Base-by-base conservation (phyloP, 23 red algal genomes). In the Chondrus crispus region DNA sequence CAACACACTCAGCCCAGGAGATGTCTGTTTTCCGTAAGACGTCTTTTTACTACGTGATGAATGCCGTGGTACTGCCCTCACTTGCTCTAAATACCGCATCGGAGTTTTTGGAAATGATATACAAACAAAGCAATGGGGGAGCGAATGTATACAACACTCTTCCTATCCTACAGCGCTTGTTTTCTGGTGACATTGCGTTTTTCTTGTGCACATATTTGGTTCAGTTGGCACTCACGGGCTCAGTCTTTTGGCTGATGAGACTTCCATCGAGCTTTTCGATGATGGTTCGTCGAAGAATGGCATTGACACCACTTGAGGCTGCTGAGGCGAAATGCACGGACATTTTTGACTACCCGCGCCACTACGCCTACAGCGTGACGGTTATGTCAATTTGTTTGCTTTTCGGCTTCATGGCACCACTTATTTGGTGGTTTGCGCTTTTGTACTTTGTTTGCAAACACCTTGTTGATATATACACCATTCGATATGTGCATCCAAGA, bases 171-270 rank as follows among this genome's bases (percentile, higher is more conserved):
- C 89, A 99, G 68, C 84, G 97, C 2, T 71, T 99, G 14, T 99
- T 96, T 82, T 91, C 93, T 4, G 95, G 97, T 24, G 93, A 94
- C 52, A 96, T 94, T 87, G 94, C 97, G 2, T 99, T 93, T 44
- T 99, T 99, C 79, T 87, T 95, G 14, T 92, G 91, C 73, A 96
- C 85, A 75, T 99, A 95, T 82, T 72, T 99, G 53, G 94, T 99
- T 3, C 97, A 99, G 71, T 85, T 99, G 22, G 95, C 97, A 18
- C 66, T 96, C 49, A 95, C 97, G 18, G 95, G 97, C 13, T 95
- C 94, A 19, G 64, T 93, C 3, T 41, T 96, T 28, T 90, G 85
- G 92, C 73, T 99, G 32, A 74, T 95, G 76, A 73, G 91, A 46
- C 64, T 94, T 32, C 89, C 88, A 48, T 90, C 94, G 3, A 90